Base-by-base conservation (phyloP, 2,329 filamentous ascomycete species). In the Cladosporium phlei region DNA sequence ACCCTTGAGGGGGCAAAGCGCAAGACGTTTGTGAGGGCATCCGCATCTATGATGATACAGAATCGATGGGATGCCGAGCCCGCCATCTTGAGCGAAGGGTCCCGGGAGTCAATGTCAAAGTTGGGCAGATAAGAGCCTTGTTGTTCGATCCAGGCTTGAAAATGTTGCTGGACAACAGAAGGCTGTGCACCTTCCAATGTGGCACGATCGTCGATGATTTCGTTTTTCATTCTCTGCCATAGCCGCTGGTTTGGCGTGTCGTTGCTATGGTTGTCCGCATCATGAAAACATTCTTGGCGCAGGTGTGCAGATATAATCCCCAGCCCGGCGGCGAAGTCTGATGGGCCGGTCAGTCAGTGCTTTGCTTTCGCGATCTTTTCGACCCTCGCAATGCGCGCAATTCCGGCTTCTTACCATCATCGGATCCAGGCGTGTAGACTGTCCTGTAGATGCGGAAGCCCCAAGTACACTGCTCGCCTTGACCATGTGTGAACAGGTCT, bases 71-170 rank as follows among this genome's bases (percentile, higher is more conserved):
- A 3, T 8, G 37, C n/a, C 14, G 37, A 39, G 14, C 14, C 8
- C 6, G 37, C 21, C n/a, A 27, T 27, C n/a, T 28, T 7, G 2
- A 39, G 37, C 7, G 37, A 14, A 17, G 37, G 22, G 16, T 39
- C 24, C 4, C n/a, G 24, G 8, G 37, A 14, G 4, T 28, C 12
- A 14, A 2, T 2, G n/a, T n/a, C n/a, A n/a, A n/a, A n/a, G 11
- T 25, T 29, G 6, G 14, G 20, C 4, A 39, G n/a, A 24, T 39
- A 11, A 19, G 7, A 39, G 24, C 37, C 37, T 8, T 39, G 24
- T 14, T 28, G 22, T 39, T 39, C 27, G 14, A 29, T 39, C 37
- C 37, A 39, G 5, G 37, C 14, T 27, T 29, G 37, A 14, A 39
- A 39, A 16, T 39, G 37, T 16, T 27, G 14, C 14, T 24, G 24